phyloP scores from a whole-genome alignment of 2,329 filamentous ascomycete species.

The Plectosphaerella sp. region DNA sequence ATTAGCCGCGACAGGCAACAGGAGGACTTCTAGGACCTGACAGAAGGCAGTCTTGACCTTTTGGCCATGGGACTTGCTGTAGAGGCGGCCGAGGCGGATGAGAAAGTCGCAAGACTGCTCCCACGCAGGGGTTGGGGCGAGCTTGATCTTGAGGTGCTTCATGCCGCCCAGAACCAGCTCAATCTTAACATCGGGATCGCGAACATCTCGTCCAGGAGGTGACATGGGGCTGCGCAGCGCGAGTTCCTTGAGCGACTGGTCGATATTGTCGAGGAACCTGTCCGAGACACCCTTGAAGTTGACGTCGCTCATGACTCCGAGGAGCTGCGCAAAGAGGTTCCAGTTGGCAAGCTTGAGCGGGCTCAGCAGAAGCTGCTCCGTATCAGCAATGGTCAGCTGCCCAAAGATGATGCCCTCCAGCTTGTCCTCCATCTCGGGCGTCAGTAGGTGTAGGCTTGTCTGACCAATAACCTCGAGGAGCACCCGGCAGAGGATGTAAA shows the following conservation, averaged over 20 bases:
- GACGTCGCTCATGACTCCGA: constrained; percentile 94
- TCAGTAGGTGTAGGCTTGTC: constrained; percentile 77
- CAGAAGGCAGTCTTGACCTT: constrained; percentile 93
- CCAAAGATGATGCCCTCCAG: constrained; percentile 94
- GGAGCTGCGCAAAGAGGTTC: constrained; percentile 86
- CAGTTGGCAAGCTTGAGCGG: constrained; percentile 89
- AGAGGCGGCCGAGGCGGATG: constrained; percentile 73
- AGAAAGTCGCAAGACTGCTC: constrained; percentile 87
- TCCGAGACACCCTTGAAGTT: constrained; percentile 82
- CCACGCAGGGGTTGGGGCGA: constrained; percentile 71
- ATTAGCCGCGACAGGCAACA: constrained; percentile 81
- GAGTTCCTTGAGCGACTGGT: constrained; percentile 71
- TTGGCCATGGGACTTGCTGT: constrained; percentile 80
- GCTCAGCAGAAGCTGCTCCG: constrained; percentile 72
- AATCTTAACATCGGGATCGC: constrained; percentile 74
- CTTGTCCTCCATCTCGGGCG: constrained; percentile 87
- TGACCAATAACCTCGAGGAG: constrained; percentile 92
- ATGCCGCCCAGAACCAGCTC: constrained; percentile 87
- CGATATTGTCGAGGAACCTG: constrained; percentile 78
- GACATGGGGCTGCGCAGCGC: constrained; percentile 61
- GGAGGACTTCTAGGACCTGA: constrained; percentile 79
- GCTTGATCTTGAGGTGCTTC: constrained; percentile 78
- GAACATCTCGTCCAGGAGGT: constrained; percentile 39
- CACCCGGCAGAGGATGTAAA: constrained; percentile 91
- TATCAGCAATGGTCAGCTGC: constrained; percentile 86